Conservation (phyloP, 106 monocot genomes). For the Posidonia australis region DNA sequence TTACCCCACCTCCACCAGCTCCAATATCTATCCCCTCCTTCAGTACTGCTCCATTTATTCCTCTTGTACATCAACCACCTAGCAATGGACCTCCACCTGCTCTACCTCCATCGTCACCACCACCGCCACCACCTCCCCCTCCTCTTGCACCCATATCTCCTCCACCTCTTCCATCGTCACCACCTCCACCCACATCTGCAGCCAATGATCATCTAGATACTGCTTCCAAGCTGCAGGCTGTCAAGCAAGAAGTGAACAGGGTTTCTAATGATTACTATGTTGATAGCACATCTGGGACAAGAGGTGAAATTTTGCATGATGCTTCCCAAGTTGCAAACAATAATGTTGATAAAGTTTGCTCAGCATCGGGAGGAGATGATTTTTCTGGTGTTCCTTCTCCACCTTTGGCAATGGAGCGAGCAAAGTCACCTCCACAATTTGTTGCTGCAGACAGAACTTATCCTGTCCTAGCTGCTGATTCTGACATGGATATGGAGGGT, state of each 20-base stretch:
- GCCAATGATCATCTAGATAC: background rate
- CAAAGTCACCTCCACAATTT: background rate
- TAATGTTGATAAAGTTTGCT: background rate
- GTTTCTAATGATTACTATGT: background rate
- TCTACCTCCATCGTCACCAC: background rate
- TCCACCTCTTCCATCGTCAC: background rate
- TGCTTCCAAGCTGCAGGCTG: background rate
- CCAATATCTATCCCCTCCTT: background rate
- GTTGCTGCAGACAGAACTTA: background rate
- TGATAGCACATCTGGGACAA: background rate
- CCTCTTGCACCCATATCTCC: background rate
- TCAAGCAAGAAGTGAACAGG: background rate
- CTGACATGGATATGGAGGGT: conserved; percentile 18
- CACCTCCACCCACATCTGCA: conserved; percentile 7
- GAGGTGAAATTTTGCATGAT: background rate
- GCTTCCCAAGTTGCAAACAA: background rate
- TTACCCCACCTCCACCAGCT: conserved; percentile 6
- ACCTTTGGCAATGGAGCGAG: background rate
- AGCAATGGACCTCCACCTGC: background rate
- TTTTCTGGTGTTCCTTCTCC: background rate
- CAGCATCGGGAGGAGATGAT: background rate
- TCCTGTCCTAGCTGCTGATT: background rate
- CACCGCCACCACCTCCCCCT: background rate
- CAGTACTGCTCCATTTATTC: background rate
- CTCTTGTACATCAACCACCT: background rate